A percentile compares a stretch with the other conserved stretches of the same genome.
Conservation (phyloP, 129 eudicot genomes). For the sunflower (Helianthus annuus) region DNA sequence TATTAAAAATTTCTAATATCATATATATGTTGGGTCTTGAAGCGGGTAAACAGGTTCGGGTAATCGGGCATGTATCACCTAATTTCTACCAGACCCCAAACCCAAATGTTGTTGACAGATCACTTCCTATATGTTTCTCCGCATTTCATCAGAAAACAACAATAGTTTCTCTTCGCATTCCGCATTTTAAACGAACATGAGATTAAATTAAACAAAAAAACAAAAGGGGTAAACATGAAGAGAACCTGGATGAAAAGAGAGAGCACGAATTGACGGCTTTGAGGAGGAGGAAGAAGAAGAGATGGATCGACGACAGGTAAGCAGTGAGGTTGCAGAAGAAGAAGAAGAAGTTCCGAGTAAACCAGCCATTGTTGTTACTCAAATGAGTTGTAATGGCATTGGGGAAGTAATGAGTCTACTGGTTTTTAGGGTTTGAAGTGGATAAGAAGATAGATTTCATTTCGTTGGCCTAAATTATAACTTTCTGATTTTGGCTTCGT, state of each 20-base stretch:
- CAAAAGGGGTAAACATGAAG: not conserved
- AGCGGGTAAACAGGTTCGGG: too few species aligned
- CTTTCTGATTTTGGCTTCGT: conserved; percentile 6
- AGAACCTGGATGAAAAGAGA: conserved; percentile 49
- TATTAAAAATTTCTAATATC: too few species aligned
- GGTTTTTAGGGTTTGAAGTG: conserved; percentile 19
- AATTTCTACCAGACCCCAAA: too few species aligned
- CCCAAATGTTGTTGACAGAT: not conserved
- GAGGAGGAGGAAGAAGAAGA: conserved; percentile 27
- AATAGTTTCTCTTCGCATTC: not conserved
- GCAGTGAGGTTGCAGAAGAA: conserved; percentile 44
- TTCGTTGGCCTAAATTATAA: not conserved
- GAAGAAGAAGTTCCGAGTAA: conserved; percentile 42
- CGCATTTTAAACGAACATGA: not conserved
- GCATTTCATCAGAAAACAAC: too few species aligned
- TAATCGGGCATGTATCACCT: too few species aligned
- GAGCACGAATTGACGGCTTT: conserved; percentile 38
- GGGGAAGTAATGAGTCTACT: not conserved
- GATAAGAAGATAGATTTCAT: conserved; percentile 57
- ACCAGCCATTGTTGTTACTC: conserved; percentile 44
- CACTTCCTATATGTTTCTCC: not conserved
- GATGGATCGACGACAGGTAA: conserved; percentile 35
- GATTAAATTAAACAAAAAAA: not conserved
- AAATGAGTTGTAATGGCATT: conserved; percentile 20
- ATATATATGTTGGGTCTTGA: too few species aligned